Percentiles rank a stretch among this genome's conserved stretches.
phyloP scores from a whole-genome alignment of 345 rosid genomes.

The Mangifera indica region DNA sequence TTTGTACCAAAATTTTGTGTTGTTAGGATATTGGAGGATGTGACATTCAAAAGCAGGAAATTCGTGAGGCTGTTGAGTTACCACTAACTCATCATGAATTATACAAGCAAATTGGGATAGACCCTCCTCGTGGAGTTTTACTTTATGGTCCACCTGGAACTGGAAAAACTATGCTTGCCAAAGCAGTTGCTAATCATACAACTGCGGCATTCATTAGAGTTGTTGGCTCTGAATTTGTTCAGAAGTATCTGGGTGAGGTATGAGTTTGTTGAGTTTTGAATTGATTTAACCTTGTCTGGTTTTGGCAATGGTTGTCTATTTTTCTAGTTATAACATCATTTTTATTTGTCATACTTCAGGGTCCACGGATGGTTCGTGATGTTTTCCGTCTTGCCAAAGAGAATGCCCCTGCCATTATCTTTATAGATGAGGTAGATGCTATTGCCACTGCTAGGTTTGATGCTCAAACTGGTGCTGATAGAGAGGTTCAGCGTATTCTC shows the following conservation, averaged over 20 bases:
- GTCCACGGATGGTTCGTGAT: slow-evolving; percentile 99
- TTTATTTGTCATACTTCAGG: slow-evolving; percentile 44
- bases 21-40: slow-evolving; percentile 97
- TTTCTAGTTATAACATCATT: background rate
- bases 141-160: slow-evolving; percentile 99
- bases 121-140: slow-evolving; percentile 96
- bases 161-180: slow-evolving; percentile 98
- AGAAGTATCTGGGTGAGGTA: slow-evolving; percentile 98
- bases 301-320: slow-evolving; percentile 3
- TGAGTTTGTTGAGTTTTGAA: background rate
- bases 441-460: slow-evolving; percentile 99
- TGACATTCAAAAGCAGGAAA: slow-evolving; percentile 97
- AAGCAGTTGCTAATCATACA: slow-evolving; percentile 97
- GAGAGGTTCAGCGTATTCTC: slow-evolving; percentile 95
- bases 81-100: slow-evolving; percentile 94
- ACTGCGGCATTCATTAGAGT: slow-evolving; percentile 98
- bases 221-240: slow-evolving; percentile 99
- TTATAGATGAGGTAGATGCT: slow-evolving; percentile 97
- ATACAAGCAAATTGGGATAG: slow-evolving; percentile 95
- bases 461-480: slow-evolving; percentile 99
- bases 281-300: background rate
- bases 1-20: background rate
- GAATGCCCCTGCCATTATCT: slow-evolving; percentile 97
- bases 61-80: slow-evolving; percentile 98
- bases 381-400: slow-evolving; percentile 98